These are phyloP conservation scores for Suhomyces terraborum DNA, from an alignment of 1,139 yeast species.

Conservation along the genomic window DNA sequence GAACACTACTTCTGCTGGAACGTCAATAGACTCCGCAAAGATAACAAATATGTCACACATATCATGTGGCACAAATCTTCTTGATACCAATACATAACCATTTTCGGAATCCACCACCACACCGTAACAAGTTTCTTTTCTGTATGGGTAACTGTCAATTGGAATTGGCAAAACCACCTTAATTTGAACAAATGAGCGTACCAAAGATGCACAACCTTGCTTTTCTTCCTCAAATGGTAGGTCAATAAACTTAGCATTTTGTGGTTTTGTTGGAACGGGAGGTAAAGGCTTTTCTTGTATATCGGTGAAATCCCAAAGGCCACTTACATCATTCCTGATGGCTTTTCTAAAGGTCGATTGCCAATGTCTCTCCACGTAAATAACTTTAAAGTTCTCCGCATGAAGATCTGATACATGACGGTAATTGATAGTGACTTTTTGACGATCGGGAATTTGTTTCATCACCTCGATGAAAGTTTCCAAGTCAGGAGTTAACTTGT, in stretches of 20 bases:
- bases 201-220: conserved; percentile 53
- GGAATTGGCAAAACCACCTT: conserved; percentile 65
- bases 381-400: conserved; percentile 62
- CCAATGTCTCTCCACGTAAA: conserved; percentile 87
- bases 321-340: conserved; percentile 75
- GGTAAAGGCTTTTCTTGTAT: conserved; percentile 66
- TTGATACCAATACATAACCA: conserved; percentile 79
- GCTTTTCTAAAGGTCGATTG: conserved; percentile 69
- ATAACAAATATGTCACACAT: conserved; percentile 76
- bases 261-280: conserved; percentile 48
- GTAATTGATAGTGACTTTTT: conserved; percentile 69
- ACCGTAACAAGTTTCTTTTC: conserved; percentile 69
- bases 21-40: conserved; percentile 81
- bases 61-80: conserved; percentile 83
- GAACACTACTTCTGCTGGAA: conserved; percentile 80
- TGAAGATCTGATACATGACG: conserved; percentile 84
- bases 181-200: conserved; percentile 65
- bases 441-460: conserved; percentile 73
- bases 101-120: conserved; percentile 75
- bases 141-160: conserved; percentile 71
- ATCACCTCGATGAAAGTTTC: conserved; percentile 78
- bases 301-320: conserved; percentile 82
- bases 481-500: conserved; percentile 68
- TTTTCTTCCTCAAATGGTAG: conserved; percentile 54
- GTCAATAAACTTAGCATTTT: conserved; percentile 69